Evolutionary conservation across 805 yeast genomes (phyloP), one percentile per base, ranked within the genome.

Genomic region (Komagataella pastoris): DNA sequence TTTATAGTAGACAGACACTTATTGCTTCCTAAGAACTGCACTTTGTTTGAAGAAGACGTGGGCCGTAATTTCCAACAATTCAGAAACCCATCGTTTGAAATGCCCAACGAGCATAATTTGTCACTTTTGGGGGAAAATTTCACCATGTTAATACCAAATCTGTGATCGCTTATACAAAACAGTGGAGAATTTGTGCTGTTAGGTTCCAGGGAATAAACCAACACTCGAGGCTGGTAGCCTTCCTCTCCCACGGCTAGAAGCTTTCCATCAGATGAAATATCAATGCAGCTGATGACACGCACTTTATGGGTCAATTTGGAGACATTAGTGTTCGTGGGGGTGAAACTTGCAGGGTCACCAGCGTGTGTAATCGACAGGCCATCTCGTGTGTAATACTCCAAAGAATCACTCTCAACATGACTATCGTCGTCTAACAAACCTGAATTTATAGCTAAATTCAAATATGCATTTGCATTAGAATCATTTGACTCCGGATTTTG

Each of bases 221-320:
- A 63, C 1, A 85, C 71, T 17, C 89, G 67, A 1, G 91, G 91
- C 55, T 74, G 79, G 54, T 80, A 81, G 0, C 90, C 90, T 0
- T 73, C 62, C 59, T 85, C 91, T 2, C 91, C 91, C 14, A 83
- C 77, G 0, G 88, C 88, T 23, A 85, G 61, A 3, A 78, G 56
- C 47, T 64, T 69, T 44, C 68, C 71, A 59, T 78, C 76, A 0
- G 84, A 79, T 0, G 87, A 74, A 4, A 83, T 64, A 2, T 81
- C 76, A n/a, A 83, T 60, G 54, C 85, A 78, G 48, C 73, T 73
- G 44, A 81, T 74, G 0, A 77, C 69, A 52, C 83, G 66, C 30
- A 80, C 76, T 52, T 74, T 68, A 50, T 71, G 59, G 8, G 60
- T 54, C 50, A 62, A 53, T 10, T 59, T 55, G 5, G 57, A 53